Evolutionary conservation across 2,329 filamentous ascomycete genomes (phyloP), one percentile per base, ranked within the genome.

Genomic region (Cytospora chrysosperma): DNA sequence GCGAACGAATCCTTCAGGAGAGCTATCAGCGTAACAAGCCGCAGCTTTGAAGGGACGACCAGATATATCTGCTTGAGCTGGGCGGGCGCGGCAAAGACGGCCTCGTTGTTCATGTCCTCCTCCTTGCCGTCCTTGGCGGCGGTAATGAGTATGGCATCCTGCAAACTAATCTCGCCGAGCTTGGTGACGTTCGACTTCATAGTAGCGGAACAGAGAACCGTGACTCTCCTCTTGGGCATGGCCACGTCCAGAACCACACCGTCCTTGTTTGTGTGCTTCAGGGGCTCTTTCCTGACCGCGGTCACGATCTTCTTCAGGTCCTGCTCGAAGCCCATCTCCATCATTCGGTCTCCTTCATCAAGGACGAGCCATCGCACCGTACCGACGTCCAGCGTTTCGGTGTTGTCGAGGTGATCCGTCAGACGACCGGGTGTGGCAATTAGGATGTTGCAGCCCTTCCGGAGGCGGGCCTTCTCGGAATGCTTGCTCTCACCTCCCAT

Each of bases 161-260:
- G 93, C 74, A 99, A 81, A 79, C 93, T 97, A 77, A 98, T 96
- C 72, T 97, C 93, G 50, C 94, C 93, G 7, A 99, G 80, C 69
- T 90, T 90, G 74, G 98, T 93, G 1, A 98, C 95, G 70, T 94
- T 95, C 87, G 96, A 93, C 79, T 97, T 97, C 88, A 99, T 91
- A 0, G 95, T 99, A 3, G 95, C 95, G 4, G 95, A 99, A 75
- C 95, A 99, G 3, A 99, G 84, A 4, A 99, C 84, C 0, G 95
- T 98, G 1, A 92, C 89, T 62, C 93, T 86, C 67, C 93, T 85
- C 59, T 86, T 86, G 0, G 92, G 89, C 9, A 97, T 81, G 4
- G 89, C 80, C 21, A 84, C 83, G 4, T 85, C 85, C 43, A 89
- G 81, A 2, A 79, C 75, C 4, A 83, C 77, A 6, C 83, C 81